Base-by-base conservation (phyloP, 2,329 filamentous ascomycete genomes). In the Elsinoe fawcettii region DNA sequence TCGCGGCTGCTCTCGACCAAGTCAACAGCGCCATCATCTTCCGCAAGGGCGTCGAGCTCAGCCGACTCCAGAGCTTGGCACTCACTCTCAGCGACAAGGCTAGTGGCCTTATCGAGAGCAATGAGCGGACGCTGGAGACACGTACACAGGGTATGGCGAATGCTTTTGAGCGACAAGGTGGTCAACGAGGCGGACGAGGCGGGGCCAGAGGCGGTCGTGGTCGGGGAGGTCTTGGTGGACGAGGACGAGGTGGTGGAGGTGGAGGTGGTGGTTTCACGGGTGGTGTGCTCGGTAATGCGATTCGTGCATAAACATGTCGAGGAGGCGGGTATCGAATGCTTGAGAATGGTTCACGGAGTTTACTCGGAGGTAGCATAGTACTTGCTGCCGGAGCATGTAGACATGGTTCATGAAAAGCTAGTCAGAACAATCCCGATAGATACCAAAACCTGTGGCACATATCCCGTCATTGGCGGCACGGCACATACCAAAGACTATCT, bases 41-140 rank as follows among this genome's bases (percentile, higher is more conserved):
- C 88, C 87, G 93, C 74, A 97, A 99, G 85, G 95, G 93, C 59
- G 93, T 99, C 62, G 95, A 99, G 80, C 84, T 99, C 63, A 96
- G 90, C 69, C 85, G 95, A 66, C 83, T 99, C 63, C 93, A 99
- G 77, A 96, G 89, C 72, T 80, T 99, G 69, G 91, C 95, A 30
- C 85, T 99, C 63, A 93, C 91, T 8, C 80, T 99, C 55, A 90
- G 88, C 59, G 93, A 99, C 78, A 99, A 97, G 82, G 92, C 93
- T 59, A 95, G 90, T 70, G 84, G 86, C 55, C 86, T 99, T 60
- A 96, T 97, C 70, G 95, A 99, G 80, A 86, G 86, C 66, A 99
- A 99, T 77, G 93, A 99, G 80, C 86, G 95, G 73, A 95, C 92
- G 22, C 81, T 99, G 65, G 93, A 99, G 80, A 91, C 96, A 73